These are phyloP conservation scores for Sicyos baderoa DNA, from an alignment of 306 rosid species.

Conservation along the genomic window DNA sequence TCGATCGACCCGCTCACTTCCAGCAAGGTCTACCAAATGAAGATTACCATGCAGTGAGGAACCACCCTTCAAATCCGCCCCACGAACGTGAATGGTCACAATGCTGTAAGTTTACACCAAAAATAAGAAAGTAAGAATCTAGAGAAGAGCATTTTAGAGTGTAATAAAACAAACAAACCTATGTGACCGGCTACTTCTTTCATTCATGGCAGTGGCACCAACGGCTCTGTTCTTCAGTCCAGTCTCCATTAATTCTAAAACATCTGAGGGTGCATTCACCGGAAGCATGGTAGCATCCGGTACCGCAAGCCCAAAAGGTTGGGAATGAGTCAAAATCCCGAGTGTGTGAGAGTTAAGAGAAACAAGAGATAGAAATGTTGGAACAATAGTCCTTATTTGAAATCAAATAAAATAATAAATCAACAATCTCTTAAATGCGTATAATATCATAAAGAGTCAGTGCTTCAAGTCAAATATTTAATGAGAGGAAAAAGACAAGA, in stretches of 20 bases:
- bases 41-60: slow-evolving; percentile 59
- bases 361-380: slow-evolving; percentile 20
- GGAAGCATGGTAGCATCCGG: slow-evolving; percentile 83
- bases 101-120: slow-evolving; percentile 44
- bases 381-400: neutral
- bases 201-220: slow-evolving; percentile 78
- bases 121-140: slow-evolving; percentile 11
- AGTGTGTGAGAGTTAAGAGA: slow-evolving; percentile 85
- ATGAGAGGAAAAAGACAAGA: neutral
- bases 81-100: slow-evolving; percentile 75
- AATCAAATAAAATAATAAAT: slow-evolving; percentile 12
- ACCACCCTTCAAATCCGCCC: slow-evolving; percentile 57
- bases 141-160: neutral
- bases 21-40: slow-evolving; percentile 92
- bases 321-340: slow-evolving; percentile 77
- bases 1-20: slow-evolving; percentile 90
- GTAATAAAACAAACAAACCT: slow-evolving; percentile 36
- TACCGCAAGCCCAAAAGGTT: slow-evolving; percentile 75
- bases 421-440: neutral
- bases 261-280: slow-evolving; percentile 63
- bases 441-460: no score
- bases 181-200: slow-evolving; percentile 94
- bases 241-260: slow-evolving; percentile 56
- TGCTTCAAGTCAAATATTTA: no score
- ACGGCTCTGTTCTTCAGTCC: slow-evolving; percentile 81